Percentiles rank a stretch among this genome's conserved stretches.
Evolutionary conservation across 345 rosid genomes (phyloP).

Genomic region (Psidium friedrichsthalianum): DNA sequence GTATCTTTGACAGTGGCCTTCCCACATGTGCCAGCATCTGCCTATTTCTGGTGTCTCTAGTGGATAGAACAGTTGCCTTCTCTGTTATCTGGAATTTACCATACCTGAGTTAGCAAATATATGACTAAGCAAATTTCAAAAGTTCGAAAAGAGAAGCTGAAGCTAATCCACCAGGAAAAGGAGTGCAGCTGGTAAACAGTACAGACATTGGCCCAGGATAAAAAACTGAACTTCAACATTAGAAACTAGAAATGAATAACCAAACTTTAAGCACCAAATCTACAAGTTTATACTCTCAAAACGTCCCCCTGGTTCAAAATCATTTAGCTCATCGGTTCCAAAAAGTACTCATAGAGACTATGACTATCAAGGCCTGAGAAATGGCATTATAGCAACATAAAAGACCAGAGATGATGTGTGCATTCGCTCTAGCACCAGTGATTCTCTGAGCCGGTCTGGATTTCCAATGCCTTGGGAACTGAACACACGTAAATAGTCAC

Average conservation of each 20-base stretch:
- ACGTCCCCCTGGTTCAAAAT: neutral
- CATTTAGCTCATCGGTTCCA: neutral
- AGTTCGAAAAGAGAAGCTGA: neutral
- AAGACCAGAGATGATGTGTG: neutral
- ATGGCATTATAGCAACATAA: neutral
- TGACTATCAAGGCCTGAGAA: neutral
- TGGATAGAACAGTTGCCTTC: neutral
- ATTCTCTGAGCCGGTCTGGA: neutral
- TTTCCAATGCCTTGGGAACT: neutral
- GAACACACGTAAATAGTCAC: neutral
- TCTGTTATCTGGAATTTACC: neutral
- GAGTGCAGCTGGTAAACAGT: neutral
- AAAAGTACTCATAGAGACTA: neutral
- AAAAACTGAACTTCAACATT: neutral
- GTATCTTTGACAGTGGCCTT: conserved; percentile 35
- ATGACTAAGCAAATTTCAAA: neutral
- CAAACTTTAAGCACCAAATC: neutral
- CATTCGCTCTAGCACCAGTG: neutral
- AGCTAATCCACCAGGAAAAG: neutral
- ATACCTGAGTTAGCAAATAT: neutral
- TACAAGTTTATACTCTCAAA: neutral
- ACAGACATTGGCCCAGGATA: neutral
- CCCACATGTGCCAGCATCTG: conserved; percentile 3
- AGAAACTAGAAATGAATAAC: neutral
- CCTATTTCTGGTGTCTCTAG: conserved; percentile 4